Conservation (phyloP, 148 eudicot genomes). For the Amaranthus palmeri region DNA sequence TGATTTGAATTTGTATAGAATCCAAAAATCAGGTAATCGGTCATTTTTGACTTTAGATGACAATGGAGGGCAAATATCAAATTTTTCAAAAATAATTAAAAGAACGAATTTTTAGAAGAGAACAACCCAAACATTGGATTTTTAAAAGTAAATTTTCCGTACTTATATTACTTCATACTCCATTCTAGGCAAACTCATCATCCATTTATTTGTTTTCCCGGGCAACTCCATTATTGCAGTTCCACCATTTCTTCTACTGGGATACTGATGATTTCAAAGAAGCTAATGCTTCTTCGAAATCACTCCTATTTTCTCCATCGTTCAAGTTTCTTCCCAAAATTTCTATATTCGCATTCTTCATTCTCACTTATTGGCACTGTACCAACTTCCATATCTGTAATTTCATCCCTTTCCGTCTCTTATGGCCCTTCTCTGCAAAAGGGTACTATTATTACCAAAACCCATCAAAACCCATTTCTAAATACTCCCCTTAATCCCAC, state of each 20-base stretch:
- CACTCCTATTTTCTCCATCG: slow-evolving; percentile 23
- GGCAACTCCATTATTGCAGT: not conserved
- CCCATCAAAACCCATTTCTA: slow-evolving; percentile 19
- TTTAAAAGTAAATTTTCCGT: no score
- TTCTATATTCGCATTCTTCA: slow-evolving; percentile 13
- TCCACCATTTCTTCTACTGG: not conserved
- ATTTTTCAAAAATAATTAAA: no score
- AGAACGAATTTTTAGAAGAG: no score
- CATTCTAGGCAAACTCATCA: not conserved
- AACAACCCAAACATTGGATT: no score
- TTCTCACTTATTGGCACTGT: slow-evolving; percentile 27
- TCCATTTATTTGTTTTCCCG: not conserved
- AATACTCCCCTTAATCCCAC: not conserved
- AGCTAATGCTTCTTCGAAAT: slow-evolving; percentile 23
- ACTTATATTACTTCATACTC: no score
- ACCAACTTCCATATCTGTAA: slow-evolving; percentile 14
- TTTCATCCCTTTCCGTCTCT: slow-evolving; percentile 21
- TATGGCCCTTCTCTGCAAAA: slow-evolving; percentile 84
- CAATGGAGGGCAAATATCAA: no score
- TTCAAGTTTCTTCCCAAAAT: slow-evolving; percentile 17
- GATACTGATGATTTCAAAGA: slow-evolving; percentile 4
- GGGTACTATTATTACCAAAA: slow-evolving; percentile 36
- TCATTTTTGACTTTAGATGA: no score
- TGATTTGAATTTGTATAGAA: slow-evolving; percentile 11
- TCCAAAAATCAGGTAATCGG: no score